Base-by-base conservation (phyloP, 164 flowering plant species). In the Cinnamomum chago region DNA sequence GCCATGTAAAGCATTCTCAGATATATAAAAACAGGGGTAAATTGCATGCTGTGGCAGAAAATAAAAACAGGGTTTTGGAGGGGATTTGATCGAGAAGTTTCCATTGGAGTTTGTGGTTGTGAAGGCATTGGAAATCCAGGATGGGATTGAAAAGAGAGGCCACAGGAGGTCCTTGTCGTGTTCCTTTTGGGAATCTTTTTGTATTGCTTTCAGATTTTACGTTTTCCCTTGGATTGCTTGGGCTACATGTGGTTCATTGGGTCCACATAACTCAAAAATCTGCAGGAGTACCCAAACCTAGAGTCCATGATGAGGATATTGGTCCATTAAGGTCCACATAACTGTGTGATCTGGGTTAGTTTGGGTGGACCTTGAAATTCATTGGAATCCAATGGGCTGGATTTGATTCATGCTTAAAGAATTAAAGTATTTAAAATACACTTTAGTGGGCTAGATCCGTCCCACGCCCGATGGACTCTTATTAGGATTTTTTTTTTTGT, bases 61-160 rank as follows among this genome's bases (percentile, higher is more conserved):
- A 47, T 13, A 30, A 67, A 30, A 18, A 67, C 18, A 3, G 69
- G n/a, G 28, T 5, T 27, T 67, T 5, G 50, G 11, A 25, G 69
- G 69, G 50, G 20, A 17, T 25, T 67, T 17, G 67, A 67, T 67
- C 47, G 20, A 67, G 69, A 67, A 30, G 6, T 14, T 67, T 67
- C 69, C 28, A 15, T 12, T 28, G 47, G 69, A 30, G 22, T 18
- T 30, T 17, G 69, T 33, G 69, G 69, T 20, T 15, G 18, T 17
- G 1, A 67, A 30, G 20, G 69, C 69, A 33, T 15, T 67, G 69
- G 69, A 67, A 64, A 67, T 67, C 22, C 69, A 67, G 69, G 69
- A 18, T 67, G 2, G 69, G 24, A 28, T 27, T 27, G 7, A 2
- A 15, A 27, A 27, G 1, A 64, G n/a, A 67, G 17, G 27, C 50